Conservation (phyloP, 306 rosid genomes). For the Cucumis sativus region DNA sequence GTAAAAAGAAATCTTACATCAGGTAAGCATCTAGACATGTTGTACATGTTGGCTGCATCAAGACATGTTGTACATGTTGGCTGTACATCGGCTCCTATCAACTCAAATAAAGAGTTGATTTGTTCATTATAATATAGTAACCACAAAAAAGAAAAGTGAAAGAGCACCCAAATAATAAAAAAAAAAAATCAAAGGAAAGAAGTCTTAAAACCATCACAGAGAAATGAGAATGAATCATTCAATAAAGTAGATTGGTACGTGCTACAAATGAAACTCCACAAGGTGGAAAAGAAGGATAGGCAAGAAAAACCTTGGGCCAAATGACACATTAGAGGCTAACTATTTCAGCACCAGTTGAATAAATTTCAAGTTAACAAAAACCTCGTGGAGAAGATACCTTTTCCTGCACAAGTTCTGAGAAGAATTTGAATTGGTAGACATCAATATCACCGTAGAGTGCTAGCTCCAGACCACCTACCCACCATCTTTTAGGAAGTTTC, state of each 20-base stretch:
- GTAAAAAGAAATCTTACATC: no score
- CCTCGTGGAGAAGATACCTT: constrained; percentile 39
- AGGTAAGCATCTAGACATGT: no score
- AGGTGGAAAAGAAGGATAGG: not conserved
- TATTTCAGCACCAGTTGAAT: not conserved
- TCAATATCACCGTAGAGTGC: constrained; percentile 95
- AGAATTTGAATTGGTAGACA: constrained; percentile 95
- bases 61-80: no score
- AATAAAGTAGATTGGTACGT: not conserved
- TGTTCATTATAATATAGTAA: not conserved
- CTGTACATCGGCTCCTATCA: constrained; percentile 65
- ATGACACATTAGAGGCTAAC: not conserved
- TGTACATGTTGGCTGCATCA: no score
- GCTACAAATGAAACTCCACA: not conserved
- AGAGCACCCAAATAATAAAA: not conserved
- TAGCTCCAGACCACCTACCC: constrained; percentile 90
- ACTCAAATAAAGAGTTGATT: constrained; percentile 5
- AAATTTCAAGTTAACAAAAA: not conserved
- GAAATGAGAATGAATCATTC: not conserved
- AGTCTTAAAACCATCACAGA: not conserved
- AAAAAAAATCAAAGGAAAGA: not conserved
- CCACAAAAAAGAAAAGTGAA: not conserved
- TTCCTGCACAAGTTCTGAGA: constrained; percentile 50
- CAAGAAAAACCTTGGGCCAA: not conserved
- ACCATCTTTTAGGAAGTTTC: constrained; percentile 91